These are phyloP conservation scores for Daldinia bambusicola DNA, from an alignment of 495 filamentous ascomycete species.

Conservation along the genomic window DNA sequence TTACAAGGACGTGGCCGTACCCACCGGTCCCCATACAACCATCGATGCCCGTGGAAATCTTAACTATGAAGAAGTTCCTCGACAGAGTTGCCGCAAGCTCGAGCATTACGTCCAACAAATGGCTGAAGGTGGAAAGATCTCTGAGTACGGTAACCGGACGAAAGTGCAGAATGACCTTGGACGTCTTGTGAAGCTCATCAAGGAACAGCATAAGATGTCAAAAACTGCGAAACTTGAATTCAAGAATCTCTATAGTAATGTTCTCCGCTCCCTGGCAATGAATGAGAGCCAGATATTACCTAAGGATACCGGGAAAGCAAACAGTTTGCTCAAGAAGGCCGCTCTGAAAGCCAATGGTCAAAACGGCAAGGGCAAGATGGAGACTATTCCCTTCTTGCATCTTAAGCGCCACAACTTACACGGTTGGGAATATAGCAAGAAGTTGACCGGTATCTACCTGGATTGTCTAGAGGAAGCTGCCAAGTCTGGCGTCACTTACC, in stretches of 20 bases:
- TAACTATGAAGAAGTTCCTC: constrained; percentile 86
- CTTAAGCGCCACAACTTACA: constrained; percentile 93
- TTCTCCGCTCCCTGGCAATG: constrained; percentile 92
- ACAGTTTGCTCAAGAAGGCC: constrained; percentile 70
- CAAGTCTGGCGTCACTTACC: constrained; percentile 85
- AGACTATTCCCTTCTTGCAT: constrained; percentile 98
- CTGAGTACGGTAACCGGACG: constrained; percentile 96
- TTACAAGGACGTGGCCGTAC: constrained; percentile 94
- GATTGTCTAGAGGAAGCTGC: constrained; percentile 91
- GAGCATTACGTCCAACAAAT: constrained; percentile 99
- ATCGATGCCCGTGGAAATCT: constrained; percentile 91
- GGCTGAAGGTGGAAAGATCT: constrained; percentile 97
- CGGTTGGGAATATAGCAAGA: constrained; percentile 99
- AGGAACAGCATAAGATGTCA: constrained; percentile 94
- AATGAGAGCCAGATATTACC: constrained; percentile 97
- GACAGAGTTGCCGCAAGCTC: constrained; percentile 90
- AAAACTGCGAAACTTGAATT: constrained; percentile 95
- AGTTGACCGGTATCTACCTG: constrained; percentile 89
- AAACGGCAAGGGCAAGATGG: constrained; percentile 83
- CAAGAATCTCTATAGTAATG: constrained; percentile 90
- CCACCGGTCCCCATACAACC: constrained; percentile 89
- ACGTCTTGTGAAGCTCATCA: constrained; percentile 96
- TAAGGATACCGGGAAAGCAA: constrained; percentile 72
- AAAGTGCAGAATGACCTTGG: constrained; percentile 97
- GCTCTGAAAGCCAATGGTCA: constrained; percentile 69